A percentile compares a stretch with the other conserved stretches of the same genome.
Conservation (phyloP, 768 basidiomycete species). For the Pisolithus albus region DNA sequence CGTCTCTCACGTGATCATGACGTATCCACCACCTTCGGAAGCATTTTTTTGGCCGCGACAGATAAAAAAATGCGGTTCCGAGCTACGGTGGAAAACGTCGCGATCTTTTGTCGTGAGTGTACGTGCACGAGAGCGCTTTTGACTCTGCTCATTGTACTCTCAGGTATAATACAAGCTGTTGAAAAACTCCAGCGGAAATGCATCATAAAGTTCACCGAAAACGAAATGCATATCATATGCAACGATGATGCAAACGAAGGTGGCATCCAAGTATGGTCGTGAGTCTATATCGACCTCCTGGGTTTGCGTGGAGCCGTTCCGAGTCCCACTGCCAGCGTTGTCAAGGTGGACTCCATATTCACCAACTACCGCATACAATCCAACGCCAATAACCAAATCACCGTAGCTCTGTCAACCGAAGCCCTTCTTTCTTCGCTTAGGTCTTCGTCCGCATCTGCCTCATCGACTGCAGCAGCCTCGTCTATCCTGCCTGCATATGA, state of each 20-base stretch:
- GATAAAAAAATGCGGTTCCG: constrained; percentile 51
- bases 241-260: constrained; percentile 73
- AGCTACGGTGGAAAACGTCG: constrained; percentile 51
- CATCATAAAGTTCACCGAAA: constrained; percentile 71
- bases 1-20: constrained; percentile 20
- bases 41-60: background rate
- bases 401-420: constrained; percentile 64
- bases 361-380: constrained; percentile 80
- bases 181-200: constrained; percentile 83
- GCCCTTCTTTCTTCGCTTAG: constrained; percentile 69
- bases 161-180: constrained; percentile 74
- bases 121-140: background rate
- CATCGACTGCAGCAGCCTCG: constrained; percentile 29
- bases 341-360: constrained; percentile 65
- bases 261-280: constrained; percentile 85
- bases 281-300: constrained; percentile 31
- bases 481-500: constrained; percentile 34
- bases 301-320: constrained; percentile 6
- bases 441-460: constrained; percentile 49
- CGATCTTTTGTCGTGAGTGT: constrained; percentile 48
- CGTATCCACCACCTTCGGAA: constrained; percentile 9
- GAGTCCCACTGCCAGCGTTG: constrained; percentile 35
- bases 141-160: background rate
- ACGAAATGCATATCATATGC: constrained; percentile 77
- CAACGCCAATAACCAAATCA: constrained; percentile 77